Evolutionary conservation across 139 green algal genomes (phyloP).

Genomic region (Asterochloris erici): DNA sequence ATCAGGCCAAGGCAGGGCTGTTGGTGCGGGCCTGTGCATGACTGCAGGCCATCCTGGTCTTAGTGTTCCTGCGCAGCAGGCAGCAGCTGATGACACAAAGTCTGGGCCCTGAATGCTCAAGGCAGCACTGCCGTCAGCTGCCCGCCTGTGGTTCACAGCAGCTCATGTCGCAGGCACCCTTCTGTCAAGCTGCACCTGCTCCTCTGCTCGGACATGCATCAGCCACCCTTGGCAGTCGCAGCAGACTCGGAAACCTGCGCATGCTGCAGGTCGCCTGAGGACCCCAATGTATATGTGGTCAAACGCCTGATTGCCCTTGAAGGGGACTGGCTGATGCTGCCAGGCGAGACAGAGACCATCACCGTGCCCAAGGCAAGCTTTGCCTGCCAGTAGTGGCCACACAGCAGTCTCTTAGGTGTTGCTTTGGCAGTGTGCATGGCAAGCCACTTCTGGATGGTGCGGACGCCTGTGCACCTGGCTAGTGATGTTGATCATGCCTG

Average conservation of each 20-base stretch:
- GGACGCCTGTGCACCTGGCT: not conserved
- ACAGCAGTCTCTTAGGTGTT: not conserved
- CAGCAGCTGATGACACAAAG: too few species aligned
- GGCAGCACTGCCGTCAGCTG: too few species aligned
- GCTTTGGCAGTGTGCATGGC: not conserved
- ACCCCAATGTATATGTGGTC: constrained; percentile 64
- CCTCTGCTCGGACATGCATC: not conserved
- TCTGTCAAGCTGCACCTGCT: not conserved
- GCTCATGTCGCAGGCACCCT: not conserved
- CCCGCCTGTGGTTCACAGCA: not conserved
- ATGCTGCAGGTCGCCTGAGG: constrained; percentile 53
- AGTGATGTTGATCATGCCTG: not conserved
- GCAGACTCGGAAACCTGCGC: not conserved
- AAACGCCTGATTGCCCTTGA: constrained; percentile 80
- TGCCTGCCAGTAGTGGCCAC: not conserved
- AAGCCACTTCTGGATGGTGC: not conserved
- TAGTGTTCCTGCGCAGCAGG: too few species aligned
- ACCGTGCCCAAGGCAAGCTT: constrained; percentile 42
- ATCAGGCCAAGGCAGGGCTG: too few species aligned
- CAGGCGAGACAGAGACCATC: constrained; percentile 31
- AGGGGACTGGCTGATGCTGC: constrained; percentile 65
- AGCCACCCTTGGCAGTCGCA: not conserved
- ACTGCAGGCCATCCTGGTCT: too few species aligned
- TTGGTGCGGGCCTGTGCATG: too few species aligned
- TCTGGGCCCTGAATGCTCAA: too few species aligned